Evolutionary conservation across 805 yeast species (phyloP).

Genomic region (Lipomyces starkeyi): DNA sequence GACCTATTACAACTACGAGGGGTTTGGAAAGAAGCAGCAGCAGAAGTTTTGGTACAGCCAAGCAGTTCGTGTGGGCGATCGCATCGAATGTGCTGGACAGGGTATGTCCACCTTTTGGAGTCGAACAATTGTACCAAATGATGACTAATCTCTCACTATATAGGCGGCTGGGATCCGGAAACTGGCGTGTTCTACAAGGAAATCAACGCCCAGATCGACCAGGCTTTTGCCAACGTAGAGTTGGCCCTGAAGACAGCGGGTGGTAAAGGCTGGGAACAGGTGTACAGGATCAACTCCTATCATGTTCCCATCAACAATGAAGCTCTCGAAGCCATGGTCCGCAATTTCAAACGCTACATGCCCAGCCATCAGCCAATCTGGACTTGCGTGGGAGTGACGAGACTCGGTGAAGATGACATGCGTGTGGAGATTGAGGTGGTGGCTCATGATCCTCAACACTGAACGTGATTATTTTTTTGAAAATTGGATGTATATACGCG

Average conservation of each 20-base stretch:
- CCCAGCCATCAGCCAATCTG: slow-evolving; percentile 11
- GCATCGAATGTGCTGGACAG: slow-evolving; percentile 10
- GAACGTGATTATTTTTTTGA: background rate
- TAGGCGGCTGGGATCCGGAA: slow-evolving; percentile 11
- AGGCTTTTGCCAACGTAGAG: slow-evolving; percentile 9
- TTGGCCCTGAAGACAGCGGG: slow-evolving; percentile 1
- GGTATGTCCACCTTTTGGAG: background rate
- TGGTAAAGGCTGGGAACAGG: slow-evolving; percentile 11
- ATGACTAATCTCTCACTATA: background rate
- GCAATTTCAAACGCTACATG: background rate
- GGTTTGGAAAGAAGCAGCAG: background rate
- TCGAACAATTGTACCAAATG: background rate
- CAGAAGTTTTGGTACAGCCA: slow-evolving; percentile 1
- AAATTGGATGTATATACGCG: too few species aligned
- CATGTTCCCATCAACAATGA: slow-evolving; percentile 10
- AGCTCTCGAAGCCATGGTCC: slow-evolving; percentile 12
- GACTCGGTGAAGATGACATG: slow-evolving; percentile 4
- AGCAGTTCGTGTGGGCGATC: slow-evolving; percentile 7
- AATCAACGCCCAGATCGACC: slow-evolving; percentile 8
- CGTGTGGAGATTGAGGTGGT: slow-evolving; percentile 9
- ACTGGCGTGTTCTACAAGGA: slow-evolving; percentile 10
- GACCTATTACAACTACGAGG: slow-evolving; percentile 8
- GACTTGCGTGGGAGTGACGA: slow-evolving; percentile 11
- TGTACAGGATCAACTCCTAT: background rate
- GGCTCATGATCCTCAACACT: slow-evolving; percentile 5